Base-by-base conservation (phyloP, 208 protist species). In the Herpetomonas tarakana region DNA sequence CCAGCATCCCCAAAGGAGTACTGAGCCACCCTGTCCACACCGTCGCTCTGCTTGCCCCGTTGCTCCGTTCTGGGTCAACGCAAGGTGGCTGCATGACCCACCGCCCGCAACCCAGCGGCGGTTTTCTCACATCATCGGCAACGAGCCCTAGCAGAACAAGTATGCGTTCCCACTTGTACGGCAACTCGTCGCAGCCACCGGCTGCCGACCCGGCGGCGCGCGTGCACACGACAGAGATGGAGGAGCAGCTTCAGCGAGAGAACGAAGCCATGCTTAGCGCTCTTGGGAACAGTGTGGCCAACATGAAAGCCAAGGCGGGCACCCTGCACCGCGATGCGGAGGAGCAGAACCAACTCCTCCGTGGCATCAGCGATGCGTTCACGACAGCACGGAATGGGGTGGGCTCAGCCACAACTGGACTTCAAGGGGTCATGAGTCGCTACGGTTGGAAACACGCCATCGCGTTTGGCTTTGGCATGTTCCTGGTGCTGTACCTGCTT, bases 81-180 rank as follows among this genome's bases (percentile, higher is more conserved):
- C n/a, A n/a, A n/a, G n/a, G n/a, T n/a, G n/a, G n/a, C n/a, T n/a
- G n/a, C n/a, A n/a, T n/a, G n/a, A n/a, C n/a, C n/a, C n/a, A n/a
- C n/a, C n/a, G n/a, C n/a, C n/a, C n/a, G n/a, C n/a, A n/a, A n/a
- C n/a, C n/a, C n/a, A n/a, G n/a, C n/a, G n/a, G n/a, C n/a, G n/a
- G n/a, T n/a, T n/a, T n/a, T n/a, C n/a, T n/a, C n/a, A n/a, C n/a
- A n/a, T n/a, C n/a, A n/a, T n/a, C n/a, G n/a, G n/a, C n/a, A n/a
- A n/a, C n/a, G n/a, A n/a, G n/a, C n/a, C n/a, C n/a, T n/a, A n/a
- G n/a, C n/a, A n/a, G n/a, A n/a, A n/a, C n/a, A n/a, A n/a, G n/a
- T n/a, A 93, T 93, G 86, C 79, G 81, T 21, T 93, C 86, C 0
- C 75, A 76, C 12, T 71, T 93, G 3, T 93, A 87, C 51, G 60